These are phyloP conservation scores for Codiaeum variegatum DNA, from an alignment of 441 rosid genomes.

Conservation along the genomic window DNA sequence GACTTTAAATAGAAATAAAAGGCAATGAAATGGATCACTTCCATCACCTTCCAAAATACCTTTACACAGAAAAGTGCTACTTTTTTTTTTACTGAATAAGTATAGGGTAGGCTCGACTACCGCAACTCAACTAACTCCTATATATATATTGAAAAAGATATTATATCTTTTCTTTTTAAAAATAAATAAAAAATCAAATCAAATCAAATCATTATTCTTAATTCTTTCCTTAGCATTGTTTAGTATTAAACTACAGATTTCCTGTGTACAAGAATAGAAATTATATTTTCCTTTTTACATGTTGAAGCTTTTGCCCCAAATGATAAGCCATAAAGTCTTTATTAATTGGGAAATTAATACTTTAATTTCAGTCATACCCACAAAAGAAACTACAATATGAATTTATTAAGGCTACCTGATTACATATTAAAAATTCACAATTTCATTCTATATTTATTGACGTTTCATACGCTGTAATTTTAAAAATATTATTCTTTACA, in stretches of 20 bases:
- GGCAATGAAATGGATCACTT: background rate
- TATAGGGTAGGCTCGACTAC: background rate
- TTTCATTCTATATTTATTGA: no score
- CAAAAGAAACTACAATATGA: no score
- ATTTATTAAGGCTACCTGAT: no score
- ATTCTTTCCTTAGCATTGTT: background rate
- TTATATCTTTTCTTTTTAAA: background rate
- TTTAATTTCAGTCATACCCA: no score
- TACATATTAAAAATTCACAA: no score
- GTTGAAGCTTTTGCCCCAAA: background rate
- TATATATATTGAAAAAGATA: background rate
- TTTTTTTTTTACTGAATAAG: slow-evolving; percentile 6
- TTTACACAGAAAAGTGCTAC: background rate
- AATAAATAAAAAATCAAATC: background rate
- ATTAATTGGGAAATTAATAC: no score
- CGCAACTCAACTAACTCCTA: slow-evolving; percentile 9
- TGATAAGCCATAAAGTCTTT: no score
- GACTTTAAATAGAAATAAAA: background rate
- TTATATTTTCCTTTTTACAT: no score
- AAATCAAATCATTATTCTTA: background rate
- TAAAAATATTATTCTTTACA: no score
- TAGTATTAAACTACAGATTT: background rate
- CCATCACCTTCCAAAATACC: slow-evolving; percentile 8
- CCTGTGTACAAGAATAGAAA: background rate
- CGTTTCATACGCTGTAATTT: no score